Conservation (phyloP, 2,329 filamentous ascomycete species). For the Pseudopyrenochaeta lycopersici region DNA sequence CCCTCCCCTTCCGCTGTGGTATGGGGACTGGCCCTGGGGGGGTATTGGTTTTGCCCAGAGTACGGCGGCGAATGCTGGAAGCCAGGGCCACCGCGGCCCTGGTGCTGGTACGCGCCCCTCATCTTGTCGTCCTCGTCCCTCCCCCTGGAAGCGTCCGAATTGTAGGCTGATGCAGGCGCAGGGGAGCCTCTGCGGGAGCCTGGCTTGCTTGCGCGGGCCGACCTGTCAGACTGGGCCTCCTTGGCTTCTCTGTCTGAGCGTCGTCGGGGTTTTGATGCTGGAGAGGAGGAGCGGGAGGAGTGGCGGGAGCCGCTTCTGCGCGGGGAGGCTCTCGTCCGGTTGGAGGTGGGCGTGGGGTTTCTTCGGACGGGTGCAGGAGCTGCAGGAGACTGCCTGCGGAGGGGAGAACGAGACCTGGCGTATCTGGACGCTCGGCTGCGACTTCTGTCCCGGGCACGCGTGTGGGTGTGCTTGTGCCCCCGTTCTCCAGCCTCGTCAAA, state of each 20-base stretch:
- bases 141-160: slow-evolving; percentile 41
- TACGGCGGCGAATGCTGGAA: slow-evolving; percentile 69
- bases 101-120: slow-evolving; percentile 47
- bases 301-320: slow-evolving; percentile 36
- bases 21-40: slow-evolving; percentile 70
- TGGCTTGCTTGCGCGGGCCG: slow-evolving; percentile 17
- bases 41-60: slow-evolving; percentile 65
- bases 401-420: slow-evolving; percentile 44
- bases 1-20: slow-evolving; percentile 63
- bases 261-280: slow-evolving; percentile 16
- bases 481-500: slow-evolving; percentile 32
- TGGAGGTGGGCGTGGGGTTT: slow-evolving; percentile 31
- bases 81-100: slow-evolving; percentile 52
- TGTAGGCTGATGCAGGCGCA: slow-evolving; percentile 36
- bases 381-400: slow-evolving; percentile 37
- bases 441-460: slow-evolving; percentile 33
- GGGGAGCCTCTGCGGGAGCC: slow-evolving; percentile 39
- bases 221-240: slow-evolving; percentile 22
- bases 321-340: slow-evolving; percentile 25
- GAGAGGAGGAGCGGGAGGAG: slow-evolving; percentile 41
- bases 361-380: slow-evolving; percentile 32
- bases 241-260: slow-evolving; percentile 29
- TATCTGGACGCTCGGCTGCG: slow-evolving; percentile 36
- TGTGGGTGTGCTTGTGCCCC: slow-evolving; percentile 21
- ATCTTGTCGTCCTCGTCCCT: slow-evolving; percentile 41